Conservation (phyloP, 306 rosid species). For the Glycine soja region DNA sequence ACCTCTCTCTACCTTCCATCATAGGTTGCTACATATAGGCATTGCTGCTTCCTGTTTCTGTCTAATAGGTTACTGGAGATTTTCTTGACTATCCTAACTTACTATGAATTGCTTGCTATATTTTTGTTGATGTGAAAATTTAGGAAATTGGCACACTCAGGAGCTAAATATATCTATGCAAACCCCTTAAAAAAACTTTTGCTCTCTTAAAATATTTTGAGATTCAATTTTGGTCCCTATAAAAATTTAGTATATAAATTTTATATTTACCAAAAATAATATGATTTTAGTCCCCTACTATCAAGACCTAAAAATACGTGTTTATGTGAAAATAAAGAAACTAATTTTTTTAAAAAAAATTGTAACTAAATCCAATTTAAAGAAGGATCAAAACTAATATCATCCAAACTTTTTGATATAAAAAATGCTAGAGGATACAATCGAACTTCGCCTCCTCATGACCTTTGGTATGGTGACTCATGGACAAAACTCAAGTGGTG, state of each 20-base stretch:
- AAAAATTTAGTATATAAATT: not conserved
- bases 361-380: no score
- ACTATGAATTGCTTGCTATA: slow-evolving; percentile 40
- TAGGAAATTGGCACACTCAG: not conserved
- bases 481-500: not conserved
- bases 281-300: not conserved
- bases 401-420: not conserved
- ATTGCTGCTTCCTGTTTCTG: slow-evolving; percentile 41
- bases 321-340: not conserved
- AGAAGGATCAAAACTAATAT: not conserved
- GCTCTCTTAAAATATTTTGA: not conserved
- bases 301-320: not conserved
- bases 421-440: not conserved
- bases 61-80: slow-evolving; percentile 45
- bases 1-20: slow-evolving; percentile 34
- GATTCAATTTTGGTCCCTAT: not conserved
- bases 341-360: no score
- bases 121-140: not conserved
- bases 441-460: not conserved
- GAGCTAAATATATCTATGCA: no score
- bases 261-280: not conserved
- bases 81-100: slow-evolving; percentile 45
- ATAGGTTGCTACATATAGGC: slow-evolving; percentile 41
- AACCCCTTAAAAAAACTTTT: not conserved
- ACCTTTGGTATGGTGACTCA: slow-evolving; percentile 14